Evolutionary conservation across 129 eudicot species (phyloP).

Genomic region (Ambrosia trifida): DNA sequence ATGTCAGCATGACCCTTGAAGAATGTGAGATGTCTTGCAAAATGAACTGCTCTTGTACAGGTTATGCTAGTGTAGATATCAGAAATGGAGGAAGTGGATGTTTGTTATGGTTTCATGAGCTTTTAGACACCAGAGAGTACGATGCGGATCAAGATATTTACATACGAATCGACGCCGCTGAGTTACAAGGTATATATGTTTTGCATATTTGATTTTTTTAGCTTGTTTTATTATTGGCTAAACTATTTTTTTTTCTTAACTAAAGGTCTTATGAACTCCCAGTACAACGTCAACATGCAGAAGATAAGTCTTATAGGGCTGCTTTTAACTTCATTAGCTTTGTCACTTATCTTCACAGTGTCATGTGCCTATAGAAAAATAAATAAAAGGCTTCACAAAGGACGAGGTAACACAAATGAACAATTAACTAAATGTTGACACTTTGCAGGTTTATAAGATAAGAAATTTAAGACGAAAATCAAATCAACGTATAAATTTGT

Average conservation of each 20-base stretch:
- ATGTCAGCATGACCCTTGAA: slow-evolving; percentile 17
- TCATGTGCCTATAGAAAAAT: not conserved
- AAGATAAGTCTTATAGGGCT: not conserved
- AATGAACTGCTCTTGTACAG: slow-evolving; percentile 45
- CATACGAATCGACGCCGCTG: slow-evolving; percentile 32
- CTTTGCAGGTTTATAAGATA: not conserved
- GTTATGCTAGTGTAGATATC: slow-evolving; percentile 27
- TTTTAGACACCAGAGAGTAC: slow-evolving; percentile 14
- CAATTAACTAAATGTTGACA: not conserved
- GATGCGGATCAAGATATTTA: slow-evolving; percentile 22
- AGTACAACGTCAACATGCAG: not conserved
- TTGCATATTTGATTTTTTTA: not conserved
- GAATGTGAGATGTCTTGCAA: slow-evolving; percentile 38
- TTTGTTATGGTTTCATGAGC: slow-evolving; percentile 25
- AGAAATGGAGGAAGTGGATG: not conserved
- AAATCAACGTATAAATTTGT: not conserved
- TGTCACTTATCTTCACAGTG: slow-evolving; percentile 6
- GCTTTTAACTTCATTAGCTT: not conserved
- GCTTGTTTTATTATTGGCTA: not conserved
- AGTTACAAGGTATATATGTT: slow-evolving; percentile 17
- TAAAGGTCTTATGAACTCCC: not conserved
- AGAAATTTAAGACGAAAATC: not conserved
- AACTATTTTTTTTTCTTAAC: not conserved
- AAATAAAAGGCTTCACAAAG: not conserved
- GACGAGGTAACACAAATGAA: not conserved